Base-by-base conservation (phyloP, 768 basidiomycete species). In the Boletus barrowsii region DNA sequence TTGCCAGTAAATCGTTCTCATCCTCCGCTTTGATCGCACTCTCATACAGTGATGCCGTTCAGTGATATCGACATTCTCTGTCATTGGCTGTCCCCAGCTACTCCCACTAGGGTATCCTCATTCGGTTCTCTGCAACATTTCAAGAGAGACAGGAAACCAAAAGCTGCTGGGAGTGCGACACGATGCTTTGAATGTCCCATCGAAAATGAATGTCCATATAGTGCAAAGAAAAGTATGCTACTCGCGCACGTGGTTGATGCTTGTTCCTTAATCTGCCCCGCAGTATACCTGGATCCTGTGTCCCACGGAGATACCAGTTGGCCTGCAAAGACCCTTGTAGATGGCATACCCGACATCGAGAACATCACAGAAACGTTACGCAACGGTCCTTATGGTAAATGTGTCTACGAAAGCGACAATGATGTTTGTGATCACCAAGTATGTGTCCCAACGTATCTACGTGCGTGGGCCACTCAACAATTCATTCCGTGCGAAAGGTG, bases 351-450 rank as follows among this genome's bases (percentile, higher is more conserved):
- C 3, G 93, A 94, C 65, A 87, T 94, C 43, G 93, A 95, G 72
- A 93, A 87, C 67, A 75, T 95, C 54, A 84, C 83, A 0, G 78
- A 79, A 3, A 91, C 88, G 0, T 73, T 95, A n/a, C 77, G 73
- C 44, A 74, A 70, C 4, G 84, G 87, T 3, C 83, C 86, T 17
- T 93, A 93, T 55, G 93, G 93, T 0, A 71, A 75, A 52, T 95
- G 93, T 63, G 91, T 92, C 7, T 95, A 95, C 67, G 90, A 93
- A 66, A 79, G 83, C 49, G 75, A 79, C 42, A 95, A 95, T 65
- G 87, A 94, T 65, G 91, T 95, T 44, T 90, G 88, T 62, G 92
- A 95, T 70, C 85, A 95, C 60, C 92, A 94, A 71, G 81, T 77
- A 50, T 36, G 67, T 42, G 7, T 37, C 15, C 26, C 26, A 29